phyloP scores from a whole-genome alignment of 129 eudicot species.

The Artemisia argyi region DNA sequence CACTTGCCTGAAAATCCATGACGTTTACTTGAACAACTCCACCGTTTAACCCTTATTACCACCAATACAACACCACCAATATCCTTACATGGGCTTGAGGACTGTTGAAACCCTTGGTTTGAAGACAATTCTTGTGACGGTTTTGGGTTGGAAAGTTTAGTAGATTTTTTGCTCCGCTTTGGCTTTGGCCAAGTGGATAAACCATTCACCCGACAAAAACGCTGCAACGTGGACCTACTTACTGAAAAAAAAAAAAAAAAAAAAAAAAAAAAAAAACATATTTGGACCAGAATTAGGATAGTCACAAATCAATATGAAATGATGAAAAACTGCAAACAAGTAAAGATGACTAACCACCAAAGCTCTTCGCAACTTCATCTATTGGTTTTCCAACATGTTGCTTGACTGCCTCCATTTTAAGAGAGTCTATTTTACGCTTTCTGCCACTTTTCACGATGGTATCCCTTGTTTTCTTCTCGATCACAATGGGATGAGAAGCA shows the following conservation, averaged over 20 bases:
- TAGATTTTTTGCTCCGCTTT: conserved; percentile 2
- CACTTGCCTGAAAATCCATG: conserved; percentile 2
- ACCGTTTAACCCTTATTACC: conserved; percentile 3
- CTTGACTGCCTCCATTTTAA: conserved; percentile 1
- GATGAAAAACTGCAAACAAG: not conserved
- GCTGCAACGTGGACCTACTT: conserved; percentile 19
- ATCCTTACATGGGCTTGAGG: not conserved
- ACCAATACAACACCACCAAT: too few relatives aligned
- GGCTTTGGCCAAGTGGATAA: conserved; percentile 17
- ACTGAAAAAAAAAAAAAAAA: too few relatives aligned
- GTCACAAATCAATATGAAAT: not conserved
- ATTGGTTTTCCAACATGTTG: conserved; percentile 15
- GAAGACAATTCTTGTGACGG: not conserved
- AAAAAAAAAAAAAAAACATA: not conserved
- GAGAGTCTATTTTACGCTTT: conserved; percentile 8
- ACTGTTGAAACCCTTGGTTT: not conserved
- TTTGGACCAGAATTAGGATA: not conserved
- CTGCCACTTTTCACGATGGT: not conserved
- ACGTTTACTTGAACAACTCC: not conserved
- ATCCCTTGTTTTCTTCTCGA: not conserved
- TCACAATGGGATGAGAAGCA: conserved; percentile 1
- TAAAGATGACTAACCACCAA: conserved; percentile 3
- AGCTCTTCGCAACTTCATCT: not conserved
- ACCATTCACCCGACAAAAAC: conserved; percentile 10
- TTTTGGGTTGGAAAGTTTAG: not conserved